Base-by-base conservation (phyloP, 176 grass and related monocot species). In the Bromus sterilis region DNA sequence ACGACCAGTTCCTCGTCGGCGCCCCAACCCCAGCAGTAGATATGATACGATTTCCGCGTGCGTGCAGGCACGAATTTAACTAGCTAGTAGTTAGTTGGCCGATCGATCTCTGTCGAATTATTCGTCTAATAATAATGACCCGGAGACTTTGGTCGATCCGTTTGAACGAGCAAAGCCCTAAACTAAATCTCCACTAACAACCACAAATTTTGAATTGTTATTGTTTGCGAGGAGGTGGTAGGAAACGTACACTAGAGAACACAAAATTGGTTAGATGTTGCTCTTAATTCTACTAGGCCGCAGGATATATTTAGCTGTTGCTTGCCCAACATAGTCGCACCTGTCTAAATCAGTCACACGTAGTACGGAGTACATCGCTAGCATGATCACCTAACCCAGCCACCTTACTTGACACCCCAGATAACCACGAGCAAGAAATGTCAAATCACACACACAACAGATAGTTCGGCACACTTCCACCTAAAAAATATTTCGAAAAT, bases 31-130 rank as follows among this genome's bases (percentile, higher is more conserved):
- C 42, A 18, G 15, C 15, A 51, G n/a, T 3, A 3, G 36, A 37
- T 37, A 37, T 37, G 49, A 46, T 30, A 29, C 9, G 24, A 42
- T 21, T 51, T 51, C 49, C 56, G 31, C 31, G 36, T n/a, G 61
- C 66, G 58, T 31, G 68, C 46, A 51, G 55, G 30, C 87, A 80
- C 60, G 71, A n/a, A n/a, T 69, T 51, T 46, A n/a, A 66, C 21
- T 0, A 9, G 66, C 36, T 6, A 23, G 66, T 0, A 9, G 66
- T 29, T 6, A 23, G 66, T 5, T 84, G 39, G 81, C 39, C 49
- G 20, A 13, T 14, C 26, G 5, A 7, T 44, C 31, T 29, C 42
- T 64, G 42, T 83, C 65, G 28, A 33, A 40, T 39, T 8, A 7
- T 37, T 57, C 11, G 11, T 25, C 56, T 58, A 21, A 18, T 46